Percentiles rank a stretch among this genome's conserved stretches.
These are phyloP conservation scores for Dillenia turbinata DNA, from an alignment of 164 flowering plant genomes.

Conservation along the genomic window DNA sequence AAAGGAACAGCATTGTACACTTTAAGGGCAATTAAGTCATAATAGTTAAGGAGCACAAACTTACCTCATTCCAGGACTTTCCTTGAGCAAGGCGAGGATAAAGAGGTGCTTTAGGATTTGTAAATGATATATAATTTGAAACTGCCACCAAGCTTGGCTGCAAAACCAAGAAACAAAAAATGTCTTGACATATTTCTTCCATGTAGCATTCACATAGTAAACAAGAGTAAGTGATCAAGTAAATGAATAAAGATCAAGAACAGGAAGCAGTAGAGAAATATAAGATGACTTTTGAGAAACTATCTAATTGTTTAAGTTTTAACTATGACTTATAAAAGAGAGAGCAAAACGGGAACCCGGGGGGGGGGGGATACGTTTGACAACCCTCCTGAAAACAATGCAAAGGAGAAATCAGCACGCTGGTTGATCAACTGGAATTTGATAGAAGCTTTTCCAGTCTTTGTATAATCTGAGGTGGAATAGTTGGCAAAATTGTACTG, in stretches of 20 bases:
- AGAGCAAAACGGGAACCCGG: background rate
- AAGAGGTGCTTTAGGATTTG: constrained; percentile 66
- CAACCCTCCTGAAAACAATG: constrained; percentile 47
- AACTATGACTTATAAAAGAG: background rate
- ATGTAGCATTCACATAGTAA: too few species aligned
- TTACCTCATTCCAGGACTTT: constrained; percentile 67
- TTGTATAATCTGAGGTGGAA: constrained; percentile 25
- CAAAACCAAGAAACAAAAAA: constrained; percentile 5
- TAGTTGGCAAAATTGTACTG: constrained; percentile 42
- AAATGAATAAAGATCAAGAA: background rate
- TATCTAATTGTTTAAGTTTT: background rate
- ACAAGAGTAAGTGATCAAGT: background rate
- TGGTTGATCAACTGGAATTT: constrained; percentile 54
- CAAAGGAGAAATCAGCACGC: constrained; percentile 60
- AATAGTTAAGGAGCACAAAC: constrained; percentile 11
- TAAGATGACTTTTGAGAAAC: background rate
- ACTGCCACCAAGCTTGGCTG: constrained; percentile 66
- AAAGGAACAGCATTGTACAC: too few species aligned
- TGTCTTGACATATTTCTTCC: too few species aligned
- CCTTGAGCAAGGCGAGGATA: constrained; percentile 83
- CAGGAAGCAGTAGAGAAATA: background rate
- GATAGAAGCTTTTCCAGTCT: constrained; percentile 43
- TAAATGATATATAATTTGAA: constrained; percentile 49
- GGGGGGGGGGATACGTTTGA: constrained; percentile 28
- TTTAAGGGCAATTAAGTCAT: too few species aligned